These are phyloP conservation scores for Coemansia linderi DNA, from an alignment of 371 early-diverging fungal species.

Conservation along the genomic window DNA sequence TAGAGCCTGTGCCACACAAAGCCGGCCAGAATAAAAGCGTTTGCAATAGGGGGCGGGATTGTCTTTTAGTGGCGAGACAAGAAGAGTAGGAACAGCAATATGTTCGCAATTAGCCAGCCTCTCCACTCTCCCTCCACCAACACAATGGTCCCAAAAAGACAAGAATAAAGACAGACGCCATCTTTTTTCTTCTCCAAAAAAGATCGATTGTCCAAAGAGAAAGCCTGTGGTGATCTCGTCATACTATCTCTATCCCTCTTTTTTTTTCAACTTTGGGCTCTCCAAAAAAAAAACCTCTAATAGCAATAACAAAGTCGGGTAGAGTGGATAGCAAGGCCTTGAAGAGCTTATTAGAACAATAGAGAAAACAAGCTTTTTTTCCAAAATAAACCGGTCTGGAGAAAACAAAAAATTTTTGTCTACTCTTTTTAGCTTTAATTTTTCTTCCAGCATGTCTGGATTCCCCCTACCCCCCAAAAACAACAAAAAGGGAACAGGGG, in stretches of 20 bases:
- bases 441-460: background rate
- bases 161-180: slow-evolving; percentile 5
- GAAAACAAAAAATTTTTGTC: background rate
- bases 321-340: background rate
- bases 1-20: no score
- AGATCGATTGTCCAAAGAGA: background rate
- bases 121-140: background rate
- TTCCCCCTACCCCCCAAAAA: background rate
- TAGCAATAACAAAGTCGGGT: background rate
- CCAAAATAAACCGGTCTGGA: background rate
- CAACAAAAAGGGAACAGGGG: slow-evolving; percentile 1
- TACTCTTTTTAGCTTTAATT: background rate
- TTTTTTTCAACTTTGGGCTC: background rate
- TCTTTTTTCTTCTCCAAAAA: background rate
- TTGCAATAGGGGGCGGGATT: background rate
- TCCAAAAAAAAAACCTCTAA: background rate
- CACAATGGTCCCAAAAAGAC: background rate
- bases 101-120: background rate
- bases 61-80: no score
- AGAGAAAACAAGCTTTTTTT: background rate
- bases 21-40: background rate
- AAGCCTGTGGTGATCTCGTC: background rate
- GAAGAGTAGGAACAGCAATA: no score
- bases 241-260: background rate
- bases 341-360: background rate